Evolutionary conservation across 2,329 filamentous ascomycete species (phyloP).

Genomic region (Calonectria honghensis): DNA sequence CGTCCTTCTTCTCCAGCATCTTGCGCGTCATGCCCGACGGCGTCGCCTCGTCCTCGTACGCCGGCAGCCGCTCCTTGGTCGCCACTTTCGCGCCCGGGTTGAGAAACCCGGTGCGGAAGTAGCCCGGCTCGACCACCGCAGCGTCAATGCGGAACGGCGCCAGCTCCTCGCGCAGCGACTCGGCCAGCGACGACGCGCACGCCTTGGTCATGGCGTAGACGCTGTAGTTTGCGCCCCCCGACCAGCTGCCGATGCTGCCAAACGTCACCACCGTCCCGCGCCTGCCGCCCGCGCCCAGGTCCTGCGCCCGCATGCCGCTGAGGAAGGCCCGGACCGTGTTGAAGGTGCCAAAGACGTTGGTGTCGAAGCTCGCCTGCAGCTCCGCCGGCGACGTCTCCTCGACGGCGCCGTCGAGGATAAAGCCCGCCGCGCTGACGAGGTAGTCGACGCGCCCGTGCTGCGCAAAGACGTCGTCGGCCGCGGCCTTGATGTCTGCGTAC

Average conservation of each 20-base stretch:
- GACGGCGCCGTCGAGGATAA: conserved; percentile 63
- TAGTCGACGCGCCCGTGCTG: conserved; percentile 66
- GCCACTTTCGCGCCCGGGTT: conserved; percentile 57
- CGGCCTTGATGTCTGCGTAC: conserved; percentile 59
- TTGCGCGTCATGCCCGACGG: conserved; percentile 55
- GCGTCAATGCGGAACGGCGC: conserved; percentile 66
- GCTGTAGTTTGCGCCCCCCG: conserved; percentile 60
- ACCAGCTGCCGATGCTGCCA: conserved; percentile 68
- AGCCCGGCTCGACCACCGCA: conserved; percentile 69
- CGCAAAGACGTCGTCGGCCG: conserved; percentile 58
- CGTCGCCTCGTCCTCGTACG: conserved; percentile 56
- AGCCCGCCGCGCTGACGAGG: conserved; percentile 69
- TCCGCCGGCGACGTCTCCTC: conserved; percentile 64
- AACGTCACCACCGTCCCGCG: conserved; percentile 64
- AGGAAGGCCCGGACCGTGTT: conserved; percentile 69
- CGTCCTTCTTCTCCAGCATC: conserved; percentile 60
- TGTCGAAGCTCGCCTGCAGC: conserved; percentile 65
- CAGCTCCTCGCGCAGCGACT: conserved; percentile 66
- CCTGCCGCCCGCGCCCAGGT: conserved; percentile 48
- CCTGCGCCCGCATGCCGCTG: conserved; percentile 66
- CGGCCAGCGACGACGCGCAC: conserved; percentile 66
- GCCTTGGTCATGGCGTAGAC: conserved; percentile 68
- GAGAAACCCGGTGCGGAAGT: conserved; percentile 72
- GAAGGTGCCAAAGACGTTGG: conserved; percentile 72
- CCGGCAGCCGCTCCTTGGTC: conserved; percentile 57